phyloP scores from a whole-genome alignment of 768 basidiomycete species.

The Termitomyces sp. region DNA sequence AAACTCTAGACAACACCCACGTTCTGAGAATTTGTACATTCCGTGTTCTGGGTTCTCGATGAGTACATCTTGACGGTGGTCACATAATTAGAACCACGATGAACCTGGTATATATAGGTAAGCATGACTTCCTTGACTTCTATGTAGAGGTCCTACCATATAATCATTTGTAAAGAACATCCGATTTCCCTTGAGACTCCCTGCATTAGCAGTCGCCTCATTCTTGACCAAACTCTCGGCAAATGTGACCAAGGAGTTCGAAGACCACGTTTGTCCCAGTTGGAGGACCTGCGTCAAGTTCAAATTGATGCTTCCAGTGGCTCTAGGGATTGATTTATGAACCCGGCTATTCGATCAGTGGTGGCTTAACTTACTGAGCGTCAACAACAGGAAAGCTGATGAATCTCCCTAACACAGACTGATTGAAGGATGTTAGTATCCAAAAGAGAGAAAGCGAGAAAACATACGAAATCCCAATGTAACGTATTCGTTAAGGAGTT shows the following conservation, averaged over 20 bases:
- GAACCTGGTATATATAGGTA: slow-evolving; percentile 42
- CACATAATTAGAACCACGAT: slow-evolving; percentile 57
- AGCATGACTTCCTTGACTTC: neutral
- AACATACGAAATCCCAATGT: slow-evolving; percentile 67
- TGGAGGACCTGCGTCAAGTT: slow-evolving; percentile 49
- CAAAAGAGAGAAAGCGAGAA: neutral
- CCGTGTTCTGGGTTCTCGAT: slow-evolving; percentile 53
- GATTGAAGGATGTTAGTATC: slow-evolving; percentile 17
- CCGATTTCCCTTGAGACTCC: slow-evolving; percentile 48
- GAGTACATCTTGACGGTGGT: slow-evolving; percentile 65
- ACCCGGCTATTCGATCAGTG: slow-evolving; percentile 7
- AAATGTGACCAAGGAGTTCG: slow-evolving; percentile 35
- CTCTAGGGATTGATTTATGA: slow-evolving; percentile 28
- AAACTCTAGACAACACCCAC: slow-evolving; percentile 24
- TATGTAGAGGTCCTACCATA: slow-evolving; percentile 39
- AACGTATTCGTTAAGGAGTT: slow-evolving; percentile 52
- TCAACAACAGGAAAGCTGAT: slow-evolving; percentile 25
- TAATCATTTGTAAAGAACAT: slow-evolving; percentile 68
- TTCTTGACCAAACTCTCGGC: slow-evolving; percentile 31
- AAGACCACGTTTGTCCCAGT: slow-evolving; percentile 53
- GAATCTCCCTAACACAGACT: slow-evolving; percentile 15
- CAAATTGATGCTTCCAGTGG: slow-evolving; percentile 51
- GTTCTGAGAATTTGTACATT: slow-evolving; percentile 65
- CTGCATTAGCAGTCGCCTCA: slow-evolving; percentile 46
- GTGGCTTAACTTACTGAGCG: slow-evolving; percentile 19